Evolutionary conservation across 257 asterid species (phyloP), one percentile per base, ranked within the genome.

Genomic region (Leptodermis oblonga): DNA sequence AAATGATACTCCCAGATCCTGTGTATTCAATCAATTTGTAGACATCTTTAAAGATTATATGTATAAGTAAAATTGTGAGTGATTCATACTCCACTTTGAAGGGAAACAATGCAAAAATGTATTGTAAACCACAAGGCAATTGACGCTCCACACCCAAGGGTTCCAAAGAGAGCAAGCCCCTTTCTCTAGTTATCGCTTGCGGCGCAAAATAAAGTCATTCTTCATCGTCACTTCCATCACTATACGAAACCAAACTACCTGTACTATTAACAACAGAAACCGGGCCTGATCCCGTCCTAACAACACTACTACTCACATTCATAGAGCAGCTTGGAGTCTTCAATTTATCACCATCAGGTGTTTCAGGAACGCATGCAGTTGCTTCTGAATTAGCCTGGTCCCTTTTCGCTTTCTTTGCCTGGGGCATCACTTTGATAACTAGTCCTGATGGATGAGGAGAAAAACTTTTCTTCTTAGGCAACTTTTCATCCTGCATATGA

Each of bases 161-260:
- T 55, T 55, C 31, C 36, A 55, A 7, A 55, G 45, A n/a, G 12
- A 39, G 31, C 8, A 26, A 55, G 3, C 18, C 41, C 18, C 20
- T 58, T 30, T 22, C 42, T 17, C 12, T 58, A 25, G 63, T 1
- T 28, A 20, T 36, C 8, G 23, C 2, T 1, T 4, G 64, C 64
- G n/a, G n/a, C n/a, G n/a, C n/a, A n/a, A 8, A 55, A 55, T 23
- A 42, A 34, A 42, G 55, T 71, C 73, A 82, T 53, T 79, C 84
- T n/a, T 89, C 96, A 39, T 86, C 96, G 23, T 92, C 97, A 60
- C 96, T 88, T 79, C 88, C 98, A 79, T 90, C 96, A 74, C 97
- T 92, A 68, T 92, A 92, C 3, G 90, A 83, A 76, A 92, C 98
- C 81, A 92, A 81, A 70, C 95, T 74, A 70, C 67, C 56, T 46